Conservation (phyloP, 106 monocot genomes). For the Apostasia ramifera region DNA sequence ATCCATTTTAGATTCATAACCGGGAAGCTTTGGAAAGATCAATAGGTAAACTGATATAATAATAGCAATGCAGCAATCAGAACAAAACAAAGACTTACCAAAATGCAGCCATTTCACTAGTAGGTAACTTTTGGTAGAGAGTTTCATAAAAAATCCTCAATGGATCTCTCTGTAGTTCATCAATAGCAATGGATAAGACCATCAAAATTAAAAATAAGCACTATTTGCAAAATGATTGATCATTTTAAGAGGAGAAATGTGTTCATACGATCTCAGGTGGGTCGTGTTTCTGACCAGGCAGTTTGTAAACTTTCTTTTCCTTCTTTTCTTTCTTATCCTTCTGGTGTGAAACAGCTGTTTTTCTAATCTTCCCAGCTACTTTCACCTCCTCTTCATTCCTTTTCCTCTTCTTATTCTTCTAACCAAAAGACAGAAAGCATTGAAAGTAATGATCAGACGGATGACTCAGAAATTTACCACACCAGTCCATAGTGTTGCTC, state of each 20-base stretch:
- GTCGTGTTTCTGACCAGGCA: constrained; percentile 94
- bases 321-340: constrained; percentile 42
- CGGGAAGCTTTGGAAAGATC: background rate
- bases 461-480: background rate
- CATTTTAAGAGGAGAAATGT: background rate
- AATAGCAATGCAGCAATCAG: background rate
- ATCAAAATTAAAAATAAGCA: background rate
- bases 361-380: constrained; percentile 6
- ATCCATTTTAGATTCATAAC: too few relatives aligned
- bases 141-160: constrained; percentile 92
- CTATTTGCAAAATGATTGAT: background rate
- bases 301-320: constrained; percentile 59
- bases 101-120: constrained; percentile 76
- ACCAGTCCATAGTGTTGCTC: background rate
- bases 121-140: constrained; percentile 67
- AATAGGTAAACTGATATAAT: background rate
- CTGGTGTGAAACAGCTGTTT: background rate
- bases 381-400: constrained; percentile 15
- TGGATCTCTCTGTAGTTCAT: constrained; percentile 65
- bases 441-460: background rate
- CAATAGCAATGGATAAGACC: background rate
- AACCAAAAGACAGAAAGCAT: background rate
- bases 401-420: constrained; percentile 17
- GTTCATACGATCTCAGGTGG: constrained; percentile 58
- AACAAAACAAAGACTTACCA: constrained; percentile 42